Evolutionary conservation across 176 grass and related monocot genomes (phyloP).

Genomic region (Saccharum officinarum): DNA sequence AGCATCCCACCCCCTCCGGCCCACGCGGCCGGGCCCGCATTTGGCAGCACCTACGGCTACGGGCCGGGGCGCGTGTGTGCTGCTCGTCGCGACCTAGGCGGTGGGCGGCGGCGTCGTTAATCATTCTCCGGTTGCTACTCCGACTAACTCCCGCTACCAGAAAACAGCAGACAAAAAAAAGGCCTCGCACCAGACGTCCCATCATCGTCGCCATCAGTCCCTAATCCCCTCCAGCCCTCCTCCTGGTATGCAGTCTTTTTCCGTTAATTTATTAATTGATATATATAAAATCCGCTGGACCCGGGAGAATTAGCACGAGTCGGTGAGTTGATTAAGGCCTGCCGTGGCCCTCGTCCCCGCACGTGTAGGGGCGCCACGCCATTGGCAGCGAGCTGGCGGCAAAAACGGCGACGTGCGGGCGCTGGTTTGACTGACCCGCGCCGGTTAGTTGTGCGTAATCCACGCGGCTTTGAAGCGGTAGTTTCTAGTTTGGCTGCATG

Average conservation of each 20-base stretch:
- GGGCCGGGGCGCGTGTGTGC: neutral
- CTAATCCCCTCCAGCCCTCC: neutral
- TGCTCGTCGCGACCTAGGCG: neutral
- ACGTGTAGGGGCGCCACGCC: neutral
- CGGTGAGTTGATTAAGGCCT: neutral
- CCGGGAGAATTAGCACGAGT: neutral
- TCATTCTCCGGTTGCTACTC: neutral
- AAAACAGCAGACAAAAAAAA: neutral
- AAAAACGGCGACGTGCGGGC: neutral
- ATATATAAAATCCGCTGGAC: neutral
- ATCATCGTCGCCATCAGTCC: neutral
- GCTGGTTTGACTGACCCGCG: neutral
- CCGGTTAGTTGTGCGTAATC: neutral
- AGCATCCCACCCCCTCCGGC: neutral
- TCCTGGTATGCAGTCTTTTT: neutral
- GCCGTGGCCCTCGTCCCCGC: neutral
- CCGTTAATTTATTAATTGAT: neutral
- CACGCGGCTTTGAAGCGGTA: conserved; percentile 4
- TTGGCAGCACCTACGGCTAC: conserved; percentile 27
- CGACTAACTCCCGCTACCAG: neutral
- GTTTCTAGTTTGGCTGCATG: neutral
- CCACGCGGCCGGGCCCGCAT: neutral
- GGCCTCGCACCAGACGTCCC: neutral
- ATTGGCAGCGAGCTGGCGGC: neutral
- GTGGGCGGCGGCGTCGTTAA: neutral